Evolutionary conservation across 192 early-diverging fungal species (phyloP).

Genomic region (Coemansia erecta): DNA sequence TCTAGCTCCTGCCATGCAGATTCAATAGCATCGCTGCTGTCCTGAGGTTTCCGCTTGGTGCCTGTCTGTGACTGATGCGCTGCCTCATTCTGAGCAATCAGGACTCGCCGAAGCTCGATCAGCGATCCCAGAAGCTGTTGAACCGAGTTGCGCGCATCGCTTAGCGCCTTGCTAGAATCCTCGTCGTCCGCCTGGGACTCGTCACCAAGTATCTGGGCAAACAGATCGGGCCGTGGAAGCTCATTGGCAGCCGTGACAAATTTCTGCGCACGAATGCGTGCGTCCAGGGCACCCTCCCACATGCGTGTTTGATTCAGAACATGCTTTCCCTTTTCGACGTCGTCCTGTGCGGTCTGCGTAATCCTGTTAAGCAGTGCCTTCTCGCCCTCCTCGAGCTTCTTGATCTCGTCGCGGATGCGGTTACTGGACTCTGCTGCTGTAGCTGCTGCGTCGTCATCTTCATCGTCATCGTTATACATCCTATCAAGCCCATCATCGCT

Average conservation of each 20-base stretch:
- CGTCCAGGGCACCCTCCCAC: constrained; percentile 83
- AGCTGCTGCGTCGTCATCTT: constrained; percentile 22
- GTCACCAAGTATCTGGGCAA: constrained; percentile 14
- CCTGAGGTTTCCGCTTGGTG: constrained; percentile 24
- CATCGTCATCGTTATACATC: constrained; percentile 24
- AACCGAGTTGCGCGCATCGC: constrained; percentile 21
- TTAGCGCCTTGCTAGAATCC: constrained; percentile 4
- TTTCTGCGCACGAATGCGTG: constrained; percentile 85
- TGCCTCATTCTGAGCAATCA: constrained; percentile 29
- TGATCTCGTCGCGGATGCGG: constrained; percentile 59
- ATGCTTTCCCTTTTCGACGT: constrained; percentile 89
- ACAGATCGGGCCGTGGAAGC: constrained; percentile 60
- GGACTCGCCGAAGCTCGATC: constrained; percentile 24
- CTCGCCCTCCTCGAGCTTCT: constrained; percentile 78
- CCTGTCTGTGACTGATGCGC: constrained; percentile 14
- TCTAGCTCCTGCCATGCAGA: constrained; percentile 26
- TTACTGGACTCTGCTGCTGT: constrained; percentile 44
- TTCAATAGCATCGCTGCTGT: constrained; percentile 11
- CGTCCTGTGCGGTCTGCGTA: constrained; percentile 68
- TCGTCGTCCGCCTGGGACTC: neutral
- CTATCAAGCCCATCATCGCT: constrained; percentile 22
- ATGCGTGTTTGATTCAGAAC: constrained; percentile 82
- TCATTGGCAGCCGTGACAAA: constrained; percentile 70
- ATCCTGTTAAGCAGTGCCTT: constrained; percentile 77
- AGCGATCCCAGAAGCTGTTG: constrained; percentile 26